These are phyloP conservation scores for Leccinum truebloodii DNA, from an alignment of 768 basidiomycete genomes.

Conservation along the genomic window DNA sequence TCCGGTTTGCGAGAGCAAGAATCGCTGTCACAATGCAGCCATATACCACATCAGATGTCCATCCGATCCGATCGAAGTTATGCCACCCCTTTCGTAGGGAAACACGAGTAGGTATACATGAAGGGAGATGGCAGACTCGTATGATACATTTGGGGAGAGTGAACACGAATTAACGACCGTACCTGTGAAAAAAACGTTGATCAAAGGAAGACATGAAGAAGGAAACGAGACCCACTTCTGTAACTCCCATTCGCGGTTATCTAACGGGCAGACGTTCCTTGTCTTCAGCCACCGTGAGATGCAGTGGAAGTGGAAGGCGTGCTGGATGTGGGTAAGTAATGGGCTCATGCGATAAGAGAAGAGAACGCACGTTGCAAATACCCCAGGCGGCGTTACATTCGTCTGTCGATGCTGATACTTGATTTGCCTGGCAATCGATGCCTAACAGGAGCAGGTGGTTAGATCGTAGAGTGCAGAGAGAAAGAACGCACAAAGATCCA, in stretches of 20 bases:
- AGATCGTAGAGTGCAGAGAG: constrained; percentile 2
- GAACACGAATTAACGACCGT: constrained; percentile 39
- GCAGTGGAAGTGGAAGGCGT: constrained; percentile 99
- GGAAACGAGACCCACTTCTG: constrained; percentile 71
- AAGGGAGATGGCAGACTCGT: constrained; percentile 4
- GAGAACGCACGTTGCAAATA: constrained; percentile 79
- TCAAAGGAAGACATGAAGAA: neutral
- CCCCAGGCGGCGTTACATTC: constrained; percentile 99
- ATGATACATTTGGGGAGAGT: constrained; percentile 20
- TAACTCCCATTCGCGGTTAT: constrained; percentile 96
- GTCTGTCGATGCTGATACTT: constrained; percentile 94
- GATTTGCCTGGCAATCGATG: constrained; percentile 99
- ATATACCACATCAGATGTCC: neutral
- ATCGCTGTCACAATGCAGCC: neutral
- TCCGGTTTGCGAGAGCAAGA: neutral
- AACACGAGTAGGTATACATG: constrained; percentile 16
- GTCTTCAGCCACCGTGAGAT: constrained; percentile 99
- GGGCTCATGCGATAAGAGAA: neutral
- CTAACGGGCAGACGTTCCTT: constrained; percentile 90
- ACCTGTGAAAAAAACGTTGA: constrained; percentile 28
- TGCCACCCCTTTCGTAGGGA: neutral
- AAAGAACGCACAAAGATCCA: constrained; percentile 88
- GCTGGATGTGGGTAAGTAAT: constrained; percentile 46
- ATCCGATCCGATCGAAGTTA: neutral
- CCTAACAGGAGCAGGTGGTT: constrained; percentile 47